Base-by-base conservation (phyloP, 2,329 filamentous ascomycete genomes). In the Aspergillus spinulosporus region DNA sequence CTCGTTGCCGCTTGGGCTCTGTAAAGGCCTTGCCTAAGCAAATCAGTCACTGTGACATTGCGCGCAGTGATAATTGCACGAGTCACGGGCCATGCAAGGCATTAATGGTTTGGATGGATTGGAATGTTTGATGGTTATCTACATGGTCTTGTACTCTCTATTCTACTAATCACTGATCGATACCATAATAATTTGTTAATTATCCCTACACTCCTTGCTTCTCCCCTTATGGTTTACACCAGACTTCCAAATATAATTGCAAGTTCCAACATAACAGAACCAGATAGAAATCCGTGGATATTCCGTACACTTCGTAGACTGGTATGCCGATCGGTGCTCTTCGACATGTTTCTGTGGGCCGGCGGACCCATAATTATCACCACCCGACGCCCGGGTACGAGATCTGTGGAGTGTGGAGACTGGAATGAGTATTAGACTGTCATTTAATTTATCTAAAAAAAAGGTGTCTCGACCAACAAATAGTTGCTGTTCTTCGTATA, bases 1-100 rank as follows among this genome's bases (percentile, higher is more conserved):
- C 58, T 72, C 11, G 54, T 72, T 49, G 73, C 71, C 54, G 69
- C 71, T 44, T 70, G 73, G 54, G 71, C 69, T 63, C 68, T 76
- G 62, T 76, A 67, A 71, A 53, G n/a, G 34, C 28, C 29, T 5
- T 2, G 28, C 31, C 21, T 14, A 45, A 34, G 15, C 26, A 26
- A 47, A 32, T 29, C 31, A 43, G 11, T 28, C 29, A 32, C 42
- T 36, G 21, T 21, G 21, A 21, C 40, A 9, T 57, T 34, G 36
- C 26, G 29, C 34, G 43, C 48, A 57, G 31, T 40, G 32, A 11
- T 52, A 29, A 39, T 31, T 49, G 45, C 37, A 55, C 47, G 56
- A 58, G 46, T 39, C 49, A 39, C 26, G 7, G 44, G 37, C 8
- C 40, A 36, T 43, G 29, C 44, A 34, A 49, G 45, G 44, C 52